Conservation (phyloP, 192 early-diverging fungal species). For the Funneliformis mosseae region DNA sequence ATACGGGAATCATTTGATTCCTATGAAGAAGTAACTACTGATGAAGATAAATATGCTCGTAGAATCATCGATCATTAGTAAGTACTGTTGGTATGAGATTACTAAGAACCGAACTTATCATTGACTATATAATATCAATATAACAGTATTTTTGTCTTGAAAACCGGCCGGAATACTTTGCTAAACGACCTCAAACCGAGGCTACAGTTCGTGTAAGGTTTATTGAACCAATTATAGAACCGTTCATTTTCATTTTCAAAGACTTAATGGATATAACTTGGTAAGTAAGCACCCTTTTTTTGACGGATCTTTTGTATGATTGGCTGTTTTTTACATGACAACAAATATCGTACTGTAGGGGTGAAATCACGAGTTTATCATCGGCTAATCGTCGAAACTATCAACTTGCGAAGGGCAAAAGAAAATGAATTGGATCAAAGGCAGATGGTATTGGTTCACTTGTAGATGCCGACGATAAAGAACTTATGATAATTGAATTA, state of each 20-base stretch:
- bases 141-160: background rate
- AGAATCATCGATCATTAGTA: background rate
- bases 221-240: conserved; percentile 8
- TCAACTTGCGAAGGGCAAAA: background rate
- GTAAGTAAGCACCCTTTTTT: background rate
- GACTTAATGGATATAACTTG: background rate
- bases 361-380: background rate
- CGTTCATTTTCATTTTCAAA: conserved; percentile 1
- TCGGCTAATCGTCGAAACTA: background rate
- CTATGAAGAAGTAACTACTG: no score
- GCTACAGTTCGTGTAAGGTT: no score
- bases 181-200: background rate
- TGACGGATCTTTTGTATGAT: no score
- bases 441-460: background rate
- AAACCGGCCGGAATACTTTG: background rate
- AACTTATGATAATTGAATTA: background rate
- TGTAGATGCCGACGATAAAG: no score
- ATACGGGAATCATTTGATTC: no score
- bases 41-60: background rate
- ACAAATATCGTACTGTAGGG: background rate
- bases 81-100: background rate
- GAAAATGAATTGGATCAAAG: background rate
- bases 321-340: background rate
- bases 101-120: background rate
- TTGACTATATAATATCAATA: background rate